Base-by-base conservation (phyloP, 2,329 filamentous ascomycete genomes). In the Zymoseptoria brevis region DNA sequence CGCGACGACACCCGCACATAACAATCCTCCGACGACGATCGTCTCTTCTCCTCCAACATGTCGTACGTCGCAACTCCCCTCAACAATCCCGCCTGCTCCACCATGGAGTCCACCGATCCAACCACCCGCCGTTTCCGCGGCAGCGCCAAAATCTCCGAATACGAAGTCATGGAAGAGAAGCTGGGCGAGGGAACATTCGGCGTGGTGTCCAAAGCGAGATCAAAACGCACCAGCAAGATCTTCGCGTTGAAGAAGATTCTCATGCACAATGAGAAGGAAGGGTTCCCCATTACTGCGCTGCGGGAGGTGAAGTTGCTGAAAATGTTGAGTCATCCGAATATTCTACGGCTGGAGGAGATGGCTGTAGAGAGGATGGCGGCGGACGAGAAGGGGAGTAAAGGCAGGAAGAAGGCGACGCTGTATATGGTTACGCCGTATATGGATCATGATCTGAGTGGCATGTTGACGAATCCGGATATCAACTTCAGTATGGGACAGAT, bases 351-450 rank as follows among this genome's bases (percentile, higher is more conserved):
- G 45, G 89, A 94, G 72, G 94, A 99, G 74, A 99, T 99, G 94
- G 90, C 92, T 11, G 89, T 99, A 41, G 94, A 99, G 74, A 85
- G 83, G 67, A 88, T 93, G 72, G 55, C 61, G 66, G 65, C 59
- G 30, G 70, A 72, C 55, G 67, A 68, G n/a, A 71, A 72, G 59
- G 65, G 64, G 54, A 72, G 70, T 61, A 66, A 53, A 77, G 76
- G 80, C 74, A 69, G 76, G 67, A 79, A 79, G 67, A 85, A 87
- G 60, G 87, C 87, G 3, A 92, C 92, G 67, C 91, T 99, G 80
- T 97, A 97, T 76, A 99, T 99, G 94, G 93, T 96, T 55, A 96
- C 87, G 51, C 94, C 93, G 6, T 99, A 99, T 75, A 96, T 97
- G 91, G 92, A 97, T 68, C 94, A 99, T 76, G 94, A 99, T 75